A percentile compares a stretch with the other conserved stretches of the same genome.
phyloP scores from a whole-genome alignment of 192 early-diverging fungal species.

The Gonapodya prolifera region DNA sequence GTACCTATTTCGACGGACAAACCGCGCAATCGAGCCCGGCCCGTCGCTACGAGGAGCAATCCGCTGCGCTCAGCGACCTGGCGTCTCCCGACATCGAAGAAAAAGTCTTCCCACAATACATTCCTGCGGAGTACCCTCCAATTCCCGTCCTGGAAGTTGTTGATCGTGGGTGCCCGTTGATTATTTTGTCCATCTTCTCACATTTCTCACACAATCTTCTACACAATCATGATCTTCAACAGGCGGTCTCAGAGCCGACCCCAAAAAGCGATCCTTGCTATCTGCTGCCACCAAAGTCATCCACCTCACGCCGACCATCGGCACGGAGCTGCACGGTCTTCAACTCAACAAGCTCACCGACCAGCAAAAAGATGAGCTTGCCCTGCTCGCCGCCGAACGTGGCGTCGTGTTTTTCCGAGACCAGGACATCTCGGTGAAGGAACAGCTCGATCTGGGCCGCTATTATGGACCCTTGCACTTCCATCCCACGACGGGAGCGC shows the following conservation, averaged over 20 bases:
- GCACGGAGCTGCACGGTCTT: slow-evolving; percentile 18
- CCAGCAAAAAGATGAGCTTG: slow-evolving; percentile 21
- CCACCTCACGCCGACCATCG: slow-evolving; percentile 18
- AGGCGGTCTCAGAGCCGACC: slow-evolving; percentile 13
- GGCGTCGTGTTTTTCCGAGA: slow-evolving; percentile 23
- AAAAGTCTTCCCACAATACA: no score
- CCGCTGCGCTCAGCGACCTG: no score
- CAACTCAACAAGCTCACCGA: slow-evolving; percentile 19
- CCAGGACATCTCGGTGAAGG: slow-evolving; percentile 16
- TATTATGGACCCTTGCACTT: slow-evolving; percentile 15
- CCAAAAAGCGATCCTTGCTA: slow-evolving; percentile 15
- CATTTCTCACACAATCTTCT: no score
- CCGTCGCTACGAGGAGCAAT: no score
- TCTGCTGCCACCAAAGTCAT: slow-evolving; percentile 11
- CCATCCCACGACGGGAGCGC: slow-evolving; percentile 1
- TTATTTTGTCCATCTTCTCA: no score
- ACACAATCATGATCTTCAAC: no score
- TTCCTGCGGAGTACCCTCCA: no score
- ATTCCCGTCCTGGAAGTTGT: no score
- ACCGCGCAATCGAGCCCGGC: no score
- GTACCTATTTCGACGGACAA: no score
- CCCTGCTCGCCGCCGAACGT: slow-evolving; percentile 19
- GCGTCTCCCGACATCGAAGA: no score
- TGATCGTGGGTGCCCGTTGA: no score
- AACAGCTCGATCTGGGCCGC: slow-evolving; percentile 15